Base-by-base conservation (phyloP, 2,329 filamentous ascomycete species). In the Colletotrichum salicis region DNA sequence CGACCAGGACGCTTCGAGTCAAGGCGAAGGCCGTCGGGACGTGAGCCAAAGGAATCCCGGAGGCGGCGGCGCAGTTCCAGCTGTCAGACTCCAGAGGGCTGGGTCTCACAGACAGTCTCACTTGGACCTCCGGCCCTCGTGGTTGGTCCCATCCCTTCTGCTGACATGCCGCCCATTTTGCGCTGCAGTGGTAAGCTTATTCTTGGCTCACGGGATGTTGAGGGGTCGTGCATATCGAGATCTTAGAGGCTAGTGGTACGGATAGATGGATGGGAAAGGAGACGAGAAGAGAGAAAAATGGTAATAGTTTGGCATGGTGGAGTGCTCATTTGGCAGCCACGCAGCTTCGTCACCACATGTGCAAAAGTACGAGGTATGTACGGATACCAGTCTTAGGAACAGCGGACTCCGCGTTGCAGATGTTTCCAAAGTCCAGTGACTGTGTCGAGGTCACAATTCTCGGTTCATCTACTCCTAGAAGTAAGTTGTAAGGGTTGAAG, bases 31-130 rank as follows among this genome's bases (percentile, higher is more conserved):
- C 37, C 45, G 59, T 15, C 37, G 37, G 37, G 55, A 51, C 13
- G 29, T 24, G 29, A 41, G 57, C 56, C 37, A 13, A 33, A 37
- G 22, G 31, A 27, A 4, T 4, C 33, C 19, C 12, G 11, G 37
- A 54, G 60, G 66, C 60, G 66, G 68, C 64, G 64, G 68, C 52
- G 68, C 68, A 68, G 68, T 57, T 31, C 37, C 41, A 22, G 31
- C 29, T 58, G 68, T 71, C 68, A 71, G 64, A 67, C 24, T 52
- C 52, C 52, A 51, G n/a, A 24, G 19, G 29, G 22, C 61, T 54
- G 33, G 45, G 41, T 48, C 41, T 48, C 41, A 22, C 41, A 48
- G 45, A 11, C n/a, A 5, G 3, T 31, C 51, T 33, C 51, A 27
- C 29, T 62, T 45, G 27, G 15, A 67, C 48, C 61, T 57, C 29